Evolutionary conservation across 257 asterid species (phyloP), one percentile per base, ranked within the genome.

Genomic region (Plantago major): DNA sequence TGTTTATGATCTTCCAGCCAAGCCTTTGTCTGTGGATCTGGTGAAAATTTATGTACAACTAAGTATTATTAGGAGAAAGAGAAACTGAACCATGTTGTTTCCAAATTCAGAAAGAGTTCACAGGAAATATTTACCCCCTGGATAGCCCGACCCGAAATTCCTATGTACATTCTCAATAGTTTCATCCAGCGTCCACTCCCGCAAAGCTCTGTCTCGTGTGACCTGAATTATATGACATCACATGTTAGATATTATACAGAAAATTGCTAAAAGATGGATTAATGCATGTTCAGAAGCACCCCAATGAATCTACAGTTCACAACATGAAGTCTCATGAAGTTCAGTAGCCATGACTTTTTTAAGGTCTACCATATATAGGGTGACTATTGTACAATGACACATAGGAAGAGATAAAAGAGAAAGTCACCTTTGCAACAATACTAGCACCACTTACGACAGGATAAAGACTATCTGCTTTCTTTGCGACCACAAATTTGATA

Each of bases 401-500:
- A 44, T 10, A 42, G 30, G 10, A 16, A 40, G 1, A 43, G 42
- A 61, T 3, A 46, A 1, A 58, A 38, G 42, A 12, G 58, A 59
- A 18, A 55, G 46, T 79, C 73, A 92, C 98, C 97, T 92, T 92
- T 67, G 99, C 99, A 71, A 81, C 99, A 67, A 92, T 92, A 81
- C 99, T 92, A 46, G 99, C 97, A 42, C 99, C 97, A 75, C 99
- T 92, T 37, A 92, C 99, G 64, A 92, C 96, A 30, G 99, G 97
- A 75, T 84, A 92, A 65, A 92, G 90, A 74, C 99, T 92, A 67
- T 92, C 99, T 42, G 99, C 99, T 79, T 92, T 92, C 87, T 92
- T 89, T 2, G 99, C 78, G 60, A 92, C 99, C 63, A 89, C 96
- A 63, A 89, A 86, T 71, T 86, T 92, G 71, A 92, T 81, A 48